Evolutionary conservation across 2,329 filamentous ascomycete genomes (phyloP).

Genomic region (Ophiostoma angusticollis): DNA sequence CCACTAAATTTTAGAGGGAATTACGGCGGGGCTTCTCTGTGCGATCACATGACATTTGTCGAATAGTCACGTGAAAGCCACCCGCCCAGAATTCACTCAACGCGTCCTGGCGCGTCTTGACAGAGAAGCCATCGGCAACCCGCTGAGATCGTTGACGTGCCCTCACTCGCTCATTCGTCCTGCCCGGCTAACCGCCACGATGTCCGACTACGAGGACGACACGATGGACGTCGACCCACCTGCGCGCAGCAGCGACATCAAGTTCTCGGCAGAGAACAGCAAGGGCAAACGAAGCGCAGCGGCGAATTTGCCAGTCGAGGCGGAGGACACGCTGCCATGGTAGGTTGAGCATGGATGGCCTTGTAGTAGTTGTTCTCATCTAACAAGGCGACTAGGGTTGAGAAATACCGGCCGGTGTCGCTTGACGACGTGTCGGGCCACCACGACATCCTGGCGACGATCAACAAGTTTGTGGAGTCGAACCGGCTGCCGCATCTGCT

Average conservation of each 20-base stretch:
- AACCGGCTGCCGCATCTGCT: slow-evolving; percentile 92
- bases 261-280: slow-evolving; percentile 61
- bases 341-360: no score
- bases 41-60: no score
- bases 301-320: slow-evolving; percentile 85
- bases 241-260: slow-evolving; percentile 36
- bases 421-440: slow-evolving; percentile 91
- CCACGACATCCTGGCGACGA: slow-evolving; percentile 91
- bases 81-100: no score
- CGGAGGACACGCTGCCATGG: slow-evolving; percentile 91
- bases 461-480: slow-evolving; percentile 92
- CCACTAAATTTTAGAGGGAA: no score
- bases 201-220: slow-evolving; percentile 49
- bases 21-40: no score
- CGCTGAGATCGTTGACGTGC: no score
- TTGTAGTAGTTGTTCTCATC: slow-evolving; percentile 5
- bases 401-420: slow-evolving; percentile 86
- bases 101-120: no score
- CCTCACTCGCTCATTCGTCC: no score
- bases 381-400: slow-evolving; percentile 50
- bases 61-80: no score
- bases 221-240: slow-evolving; percentile 45
- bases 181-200: no score
- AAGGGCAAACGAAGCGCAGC: slow-evolving; percentile 83
- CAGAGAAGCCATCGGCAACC: no score